Conservation (phyloP, 805 yeast species). For the Candida germanica region DNA sequence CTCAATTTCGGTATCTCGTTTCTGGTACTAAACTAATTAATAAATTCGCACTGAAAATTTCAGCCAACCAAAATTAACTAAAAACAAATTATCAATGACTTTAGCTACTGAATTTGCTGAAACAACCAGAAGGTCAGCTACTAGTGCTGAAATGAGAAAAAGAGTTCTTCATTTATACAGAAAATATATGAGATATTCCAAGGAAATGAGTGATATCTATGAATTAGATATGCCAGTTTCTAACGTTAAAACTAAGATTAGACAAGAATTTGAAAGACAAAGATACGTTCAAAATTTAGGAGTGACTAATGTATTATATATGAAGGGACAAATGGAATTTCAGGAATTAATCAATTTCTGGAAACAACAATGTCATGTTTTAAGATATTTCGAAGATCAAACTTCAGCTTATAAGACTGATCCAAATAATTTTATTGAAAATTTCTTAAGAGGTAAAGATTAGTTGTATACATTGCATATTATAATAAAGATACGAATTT, state of each 20-base stretch:
- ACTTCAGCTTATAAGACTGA: constrained; percentile 52
- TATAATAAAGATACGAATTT: background rate
- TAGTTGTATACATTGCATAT: constrained; percentile 2
- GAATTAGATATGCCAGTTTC: constrained; percentile 77
- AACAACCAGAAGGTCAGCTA: constrained; percentile 65
- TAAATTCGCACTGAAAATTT: constrained; percentile 1
- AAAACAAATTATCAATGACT: constrained; percentile 38
- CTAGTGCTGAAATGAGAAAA: constrained; percentile 56
- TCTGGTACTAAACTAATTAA: no score
- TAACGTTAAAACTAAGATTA: constrained; percentile 72
- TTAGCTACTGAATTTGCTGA: constrained; percentile 82
- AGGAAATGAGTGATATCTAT: constrained; percentile 58
- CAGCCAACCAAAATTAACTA: constrained; percentile 23
- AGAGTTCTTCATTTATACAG: constrained; percentile 73
- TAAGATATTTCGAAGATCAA: constrained; percentile 75
- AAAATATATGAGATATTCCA: constrained; percentile 62
- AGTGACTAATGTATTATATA: constrained; percentile 63
- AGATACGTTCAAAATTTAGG: constrained; percentile 67
- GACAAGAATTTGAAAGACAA: constrained; percentile 88
- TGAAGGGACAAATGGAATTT: constrained; percentile 88
- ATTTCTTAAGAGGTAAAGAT: constrained; percentile 63
- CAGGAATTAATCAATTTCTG: constrained; percentile 86
- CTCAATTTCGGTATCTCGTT: no score
- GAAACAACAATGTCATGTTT: constrained; percentile 84
- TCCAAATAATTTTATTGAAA: constrained; percentile 63